Percentiles rank a stretch among this genome's conserved stretches.
Conservation (phyloP, 371 early-diverging fungal species). For the Rhizopus arrhizus region DNA sequence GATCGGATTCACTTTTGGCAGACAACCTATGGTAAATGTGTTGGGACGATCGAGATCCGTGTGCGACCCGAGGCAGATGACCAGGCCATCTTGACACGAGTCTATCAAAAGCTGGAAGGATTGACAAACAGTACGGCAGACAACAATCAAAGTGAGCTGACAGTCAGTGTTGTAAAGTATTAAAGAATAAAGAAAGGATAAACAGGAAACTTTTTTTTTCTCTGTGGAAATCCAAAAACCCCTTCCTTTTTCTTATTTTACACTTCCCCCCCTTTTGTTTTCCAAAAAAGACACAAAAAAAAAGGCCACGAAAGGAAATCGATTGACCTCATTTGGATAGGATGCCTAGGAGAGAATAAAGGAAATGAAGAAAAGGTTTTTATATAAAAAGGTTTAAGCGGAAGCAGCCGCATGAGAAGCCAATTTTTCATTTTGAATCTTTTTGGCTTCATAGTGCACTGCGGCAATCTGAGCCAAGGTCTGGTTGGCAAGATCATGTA, state of each 20-base stretch:
- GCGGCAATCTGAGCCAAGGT: constrained; percentile 61
- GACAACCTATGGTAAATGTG: constrained; percentile 61
- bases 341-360: no score
- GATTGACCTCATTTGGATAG: no score
- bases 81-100: constrained; percentile 47
- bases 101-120: constrained; percentile 57
- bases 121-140: constrained; percentile 41
- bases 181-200: neutral
- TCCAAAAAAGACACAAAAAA: no score
- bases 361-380: no score
- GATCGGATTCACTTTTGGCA: constrained; percentile 67
- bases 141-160: constrained; percentile 51
- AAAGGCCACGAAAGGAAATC: no score
- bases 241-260: no score
- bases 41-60: constrained; percentile 59
- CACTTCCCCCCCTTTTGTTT: no score
- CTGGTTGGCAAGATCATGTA: constrained; percentile 52
- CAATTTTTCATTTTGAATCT: constrained; percentile 27
- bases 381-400: no score
- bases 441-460: constrained; percentile 63
- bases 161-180: constrained; percentile 49
- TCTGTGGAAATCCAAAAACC: no score
- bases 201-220: no score
- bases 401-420: no score
- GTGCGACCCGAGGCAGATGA: constrained; percentile 60